Conservation (phyloP, 768 basidiomycete species). For the Leccinum uliginosum region DNA sequence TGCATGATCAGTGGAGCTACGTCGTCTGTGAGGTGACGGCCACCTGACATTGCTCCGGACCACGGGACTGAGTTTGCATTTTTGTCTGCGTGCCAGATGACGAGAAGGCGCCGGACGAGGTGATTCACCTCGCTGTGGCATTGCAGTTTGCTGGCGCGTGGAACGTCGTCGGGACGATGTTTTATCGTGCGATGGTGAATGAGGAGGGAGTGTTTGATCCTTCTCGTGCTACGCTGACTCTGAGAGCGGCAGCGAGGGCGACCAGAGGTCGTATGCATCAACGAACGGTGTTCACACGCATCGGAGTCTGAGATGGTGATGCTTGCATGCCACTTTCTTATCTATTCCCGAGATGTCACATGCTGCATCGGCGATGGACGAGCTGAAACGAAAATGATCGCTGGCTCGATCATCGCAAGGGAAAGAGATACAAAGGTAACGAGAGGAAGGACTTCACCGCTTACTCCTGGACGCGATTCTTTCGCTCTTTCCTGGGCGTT, state of each 20-base stretch:
- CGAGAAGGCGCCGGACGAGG: slow-evolving; percentile 21
- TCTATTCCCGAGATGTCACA: neutral
- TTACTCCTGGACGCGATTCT: slow-evolving; percentile 41
- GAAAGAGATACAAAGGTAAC: slow-evolving; percentile 4
- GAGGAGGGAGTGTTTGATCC: slow-evolving; percentile 16
- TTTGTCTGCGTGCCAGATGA: slow-evolving; percentile 31
- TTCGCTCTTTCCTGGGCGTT: slow-evolving; percentile 58
- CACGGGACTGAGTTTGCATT: slow-evolving; percentile 28
- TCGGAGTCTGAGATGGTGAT: slow-evolving; percentile 9
- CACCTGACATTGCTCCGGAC: too few species aligned
- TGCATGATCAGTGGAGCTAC: slow-evolving; percentile 21
- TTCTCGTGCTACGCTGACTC: slow-evolving; percentile 12
- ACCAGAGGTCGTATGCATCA: slow-evolving; percentile 16
- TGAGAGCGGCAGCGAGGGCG: slow-evolving; percentile 8
- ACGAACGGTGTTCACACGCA: slow-evolving; percentile 20
- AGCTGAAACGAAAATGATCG: neutral
- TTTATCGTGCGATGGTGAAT: slow-evolving; percentile 17
- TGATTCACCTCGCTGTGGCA: slow-evolving; percentile 29
- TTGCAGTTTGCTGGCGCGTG: slow-evolving; percentile 26
- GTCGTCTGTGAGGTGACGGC: slow-evolving; percentile 21
- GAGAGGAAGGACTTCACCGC: slow-evolving; percentile 15
- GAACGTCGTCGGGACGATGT: slow-evolving; percentile 30
- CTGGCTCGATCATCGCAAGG: neutral
- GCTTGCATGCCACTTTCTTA: neutral
- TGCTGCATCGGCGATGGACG: neutral